Evolutionary conservation across 1,139 yeast genomes (phyloP).

Genomic region (Candida sp.): DNA sequence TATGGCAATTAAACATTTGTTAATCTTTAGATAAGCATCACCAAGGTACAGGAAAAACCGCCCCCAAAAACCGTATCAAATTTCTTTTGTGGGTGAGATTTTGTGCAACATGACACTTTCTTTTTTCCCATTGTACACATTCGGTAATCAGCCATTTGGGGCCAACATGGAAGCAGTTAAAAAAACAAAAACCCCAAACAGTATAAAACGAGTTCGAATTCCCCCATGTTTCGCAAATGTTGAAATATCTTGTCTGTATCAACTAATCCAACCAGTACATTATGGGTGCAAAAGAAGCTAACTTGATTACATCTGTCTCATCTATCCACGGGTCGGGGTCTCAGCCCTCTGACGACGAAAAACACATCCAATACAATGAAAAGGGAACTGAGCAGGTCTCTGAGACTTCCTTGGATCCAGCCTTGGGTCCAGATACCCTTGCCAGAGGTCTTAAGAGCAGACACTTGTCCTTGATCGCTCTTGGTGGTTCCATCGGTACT

Average conservation of each 20-base stretch:
- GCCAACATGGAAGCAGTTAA: background rate
- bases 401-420: background rate
- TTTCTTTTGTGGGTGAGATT: background rate
- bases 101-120: background rate
- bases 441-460: slow-evolving; percentile 42
- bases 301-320: background rate
- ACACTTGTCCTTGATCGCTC: slow-evolving; percentile 41
- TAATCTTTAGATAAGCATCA: background rate
- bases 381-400: background rate
- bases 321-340: background rate
- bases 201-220: background rate
- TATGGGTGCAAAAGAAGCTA: background rate
- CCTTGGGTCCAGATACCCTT: slow-evolving; percentile 18
- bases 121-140: background rate
- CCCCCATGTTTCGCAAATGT: background rate
- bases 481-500: slow-evolving; percentile 47
- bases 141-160: background rate
- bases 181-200: background rate
- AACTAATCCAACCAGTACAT: background rate
- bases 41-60: background rate
- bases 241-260: background rate
- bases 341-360: background rate
- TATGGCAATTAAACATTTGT: background rate
- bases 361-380: background rate
- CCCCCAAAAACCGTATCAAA: background rate